A percentile compares a stretch with the other conserved stretches of the same genome.
phyloP scores from a whole-genome alignment of 1,284 basidiomycete genomes.

The Fereydounia khargensis region DNA sequence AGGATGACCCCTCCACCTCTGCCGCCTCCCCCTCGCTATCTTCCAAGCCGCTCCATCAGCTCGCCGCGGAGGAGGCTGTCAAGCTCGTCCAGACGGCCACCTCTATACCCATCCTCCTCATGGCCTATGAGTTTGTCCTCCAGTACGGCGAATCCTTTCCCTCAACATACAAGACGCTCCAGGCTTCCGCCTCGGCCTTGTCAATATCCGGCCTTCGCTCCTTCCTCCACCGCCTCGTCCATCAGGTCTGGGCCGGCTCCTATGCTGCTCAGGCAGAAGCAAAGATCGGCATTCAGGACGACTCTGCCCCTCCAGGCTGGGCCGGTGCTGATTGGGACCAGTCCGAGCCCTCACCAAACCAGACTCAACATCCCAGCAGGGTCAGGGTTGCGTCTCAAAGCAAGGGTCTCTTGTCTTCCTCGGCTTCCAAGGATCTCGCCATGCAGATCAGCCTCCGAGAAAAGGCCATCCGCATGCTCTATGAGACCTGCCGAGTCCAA shows the following conservation, averaged over 20 bases:
- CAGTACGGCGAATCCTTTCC: conserved; percentile 64
- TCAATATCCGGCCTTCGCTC: conserved; percentile 27
- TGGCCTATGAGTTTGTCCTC: conserved; percentile 75
- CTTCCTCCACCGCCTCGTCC: conserved; percentile 45
- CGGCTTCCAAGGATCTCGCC: conserved; percentile 19
- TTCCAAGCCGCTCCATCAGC: conserved; percentile 20
- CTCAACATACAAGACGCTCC: conserved; percentile 26
- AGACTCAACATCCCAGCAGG: no score
- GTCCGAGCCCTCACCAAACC: not conserved
- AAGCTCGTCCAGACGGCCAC: conserved; percentile 60
- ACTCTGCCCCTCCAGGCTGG: conserved; percentile 2
- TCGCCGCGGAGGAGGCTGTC: conserved; percentile 27
- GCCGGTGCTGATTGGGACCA: conserved; percentile 8
- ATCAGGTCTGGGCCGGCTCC: conserved; percentile 55
- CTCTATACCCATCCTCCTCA: conserved; percentile 80
- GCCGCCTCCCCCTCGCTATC: not conserved
- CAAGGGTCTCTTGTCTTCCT: conserved; percentile 7
- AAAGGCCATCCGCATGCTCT: conserved; percentile 59
- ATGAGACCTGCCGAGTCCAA: conserved; percentile 46
- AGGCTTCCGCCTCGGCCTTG: conserved; percentile 14
- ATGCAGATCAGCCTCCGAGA: conserved; percentile 41
- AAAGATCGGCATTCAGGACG: conserved; percentile 17
- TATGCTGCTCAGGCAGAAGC: conserved; percentile 50
- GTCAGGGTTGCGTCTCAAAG: not conserved
- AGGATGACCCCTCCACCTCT: conserved; percentile 6